Conservation (phyloP, 768 basidiomycete genomes). For the Collybiopsis confluens region DNA sequence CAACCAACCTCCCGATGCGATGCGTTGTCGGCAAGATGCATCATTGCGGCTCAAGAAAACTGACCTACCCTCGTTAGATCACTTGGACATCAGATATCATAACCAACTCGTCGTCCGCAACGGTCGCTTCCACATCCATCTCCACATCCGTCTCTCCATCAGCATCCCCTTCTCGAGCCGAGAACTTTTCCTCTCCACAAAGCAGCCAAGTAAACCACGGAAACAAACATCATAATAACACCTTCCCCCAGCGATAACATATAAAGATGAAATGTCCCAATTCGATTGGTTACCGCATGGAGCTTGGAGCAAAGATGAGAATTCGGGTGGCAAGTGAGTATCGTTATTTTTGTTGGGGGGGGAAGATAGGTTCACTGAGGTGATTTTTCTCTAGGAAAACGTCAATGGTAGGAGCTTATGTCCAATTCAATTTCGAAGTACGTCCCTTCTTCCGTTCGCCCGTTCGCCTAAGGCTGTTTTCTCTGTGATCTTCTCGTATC, state of each 20-base stretch:
- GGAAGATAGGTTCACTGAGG: not conserved
- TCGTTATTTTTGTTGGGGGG: not conserved
- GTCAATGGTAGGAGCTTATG: not conserved
- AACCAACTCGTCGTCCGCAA: not conserved
- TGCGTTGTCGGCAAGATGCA: not conserved
- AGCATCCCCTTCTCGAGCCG: too few species aligned
- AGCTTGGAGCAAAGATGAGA: not conserved
- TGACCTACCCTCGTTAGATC: not conserved
- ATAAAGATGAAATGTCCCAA: not conserved
- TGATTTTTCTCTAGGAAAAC: not conserved
- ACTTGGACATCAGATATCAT: not conserved
- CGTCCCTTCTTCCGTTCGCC: not conserved
- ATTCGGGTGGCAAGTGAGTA: not conserved
- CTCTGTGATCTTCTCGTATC: too few species aligned
- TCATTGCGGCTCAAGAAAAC: not conserved
- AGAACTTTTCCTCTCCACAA: too few species aligned
- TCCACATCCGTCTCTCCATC: too few species aligned
- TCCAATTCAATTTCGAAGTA: slow-evolving; percentile 5
- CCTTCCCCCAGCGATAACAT: not conserved
- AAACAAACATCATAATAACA: too few species aligned
- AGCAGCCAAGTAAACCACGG: too few species aligned
- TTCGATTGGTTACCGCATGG: not conserved
- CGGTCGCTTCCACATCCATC: not conserved
- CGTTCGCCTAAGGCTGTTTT: too few species aligned
- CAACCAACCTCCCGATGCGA: too few species aligned